Evolutionary conservation across 1,139 yeast genomes (phyloP), one percentile per base, ranked within the genome.

Genomic region (Blastobotrys illinoisensis): DNA sequence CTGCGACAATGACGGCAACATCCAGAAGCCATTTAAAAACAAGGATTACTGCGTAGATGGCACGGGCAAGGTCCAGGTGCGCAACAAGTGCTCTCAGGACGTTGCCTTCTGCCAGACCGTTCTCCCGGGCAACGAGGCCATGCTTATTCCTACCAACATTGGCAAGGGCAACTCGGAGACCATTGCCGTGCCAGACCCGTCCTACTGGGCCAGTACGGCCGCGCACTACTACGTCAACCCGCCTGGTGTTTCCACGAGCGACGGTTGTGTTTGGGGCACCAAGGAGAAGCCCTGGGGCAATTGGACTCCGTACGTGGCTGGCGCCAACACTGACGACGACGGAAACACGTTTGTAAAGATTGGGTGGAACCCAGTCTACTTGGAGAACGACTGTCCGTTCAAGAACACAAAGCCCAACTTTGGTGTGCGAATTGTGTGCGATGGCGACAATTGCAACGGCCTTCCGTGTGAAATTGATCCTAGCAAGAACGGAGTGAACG

Each of bases 281-380:
- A 76, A 76, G 26, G 73, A 76, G 55, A 75, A 85, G 60, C 84
- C 93, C 20, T 74, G 76, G 61, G 97, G 97, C 57, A 88, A 89
- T 78, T 89, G 96, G 96, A 74, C 96, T 23, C 96, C 97, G 21
- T 89, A 87, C 64, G 95, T 89, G 58, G 95, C 95, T 16, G 97
- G 96, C 61, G 89, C 91, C 62, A 88, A 88, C 74, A 81, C 80
- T 73, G 95, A 87, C 69, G 70, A 70, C 55, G 70, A 67, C 54
- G 86, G 88, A 28, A 80, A 82, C 69, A 88, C 96, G 2, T 88
- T 63, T 69, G 86, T 86, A 62, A 89, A 87, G 73, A 81, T 89
- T 67, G 96, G 95, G 51, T 88, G 96, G 95, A 89, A 89, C 72
- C 96, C 97, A 19, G 80, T 86, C 59, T 86, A 88, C 71, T 70